Evolutionary conservation across 306 rosid species (phyloP), one percentile per base, ranked within the genome.

Genomic region (Malus asiatica): DNA sequence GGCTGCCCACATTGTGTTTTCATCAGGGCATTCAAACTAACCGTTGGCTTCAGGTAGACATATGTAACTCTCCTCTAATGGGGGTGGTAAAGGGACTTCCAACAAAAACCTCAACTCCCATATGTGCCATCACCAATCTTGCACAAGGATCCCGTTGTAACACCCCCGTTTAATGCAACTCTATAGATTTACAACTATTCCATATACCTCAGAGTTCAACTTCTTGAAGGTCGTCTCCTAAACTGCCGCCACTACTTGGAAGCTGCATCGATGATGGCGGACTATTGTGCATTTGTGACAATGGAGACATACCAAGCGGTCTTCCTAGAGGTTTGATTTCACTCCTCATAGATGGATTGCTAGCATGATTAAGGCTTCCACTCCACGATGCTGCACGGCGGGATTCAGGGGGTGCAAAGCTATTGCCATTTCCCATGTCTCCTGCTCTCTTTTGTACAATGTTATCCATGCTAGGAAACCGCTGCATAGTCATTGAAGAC

Each of bases 371-470:
- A 46, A 82, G 27, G 78, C 85, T 82, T 69, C 88, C 92, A 77
- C 87, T 81, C 97, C 97, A 91, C 38, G 97, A 91, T 30, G 89
- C 93, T 62, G 85, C 69, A 42, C 94, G 83, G 29, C 92, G 88
- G 9, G 90, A 64, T 46, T 76, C 72, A 29, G 90, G 6, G 29
- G 88, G 75, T 61, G 55, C 40, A 52, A 80, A 40, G 70, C 74
- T 74, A 22, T 61, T 67, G 59, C 78, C 85, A 51, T 72, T 79
- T 11, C 66, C 40, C 48, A 32, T 44, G 58, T 60, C 71, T 33
- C 65, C 89, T 61, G 48, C 55, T 70, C 55, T 75, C 25, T 72
- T 82, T 30, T 74, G 78, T 32, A 83, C 38, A 57, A 91, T 86
- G 81, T 76, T 83, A 69, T 78, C 85, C 77, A 73, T 58, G 69